A percentile compares a stretch with the other conserved stretches of the same genome.
These are phyloP conservation scores for Corinectria fuckeliana DNA, from an alignment of 2,329 filamentous ascomycete genomes.

Conservation along the genomic window DNA sequence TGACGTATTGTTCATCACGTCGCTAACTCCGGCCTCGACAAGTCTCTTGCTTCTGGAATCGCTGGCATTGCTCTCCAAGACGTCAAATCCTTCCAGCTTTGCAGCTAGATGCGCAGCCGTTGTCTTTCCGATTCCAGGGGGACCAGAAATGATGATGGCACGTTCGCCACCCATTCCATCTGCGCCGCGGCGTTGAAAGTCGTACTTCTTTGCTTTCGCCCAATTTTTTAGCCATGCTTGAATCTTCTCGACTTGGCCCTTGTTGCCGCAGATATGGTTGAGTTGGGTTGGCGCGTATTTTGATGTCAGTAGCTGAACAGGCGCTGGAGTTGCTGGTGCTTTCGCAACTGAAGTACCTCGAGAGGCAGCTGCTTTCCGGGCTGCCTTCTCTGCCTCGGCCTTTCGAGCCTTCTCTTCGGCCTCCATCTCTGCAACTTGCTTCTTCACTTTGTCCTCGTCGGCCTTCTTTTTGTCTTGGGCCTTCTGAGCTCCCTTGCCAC, in stretches of 20 bases:
- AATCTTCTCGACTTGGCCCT: conserved; percentile 85
- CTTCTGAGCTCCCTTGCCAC: conserved; percentile 86
- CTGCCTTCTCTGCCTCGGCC: conserved; percentile 58
- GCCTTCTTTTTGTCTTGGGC: conserved; percentile 83
- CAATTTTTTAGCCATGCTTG: conserved; percentile 87
- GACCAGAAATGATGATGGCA: conserved; percentile 93
- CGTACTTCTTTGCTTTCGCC: conserved; percentile 76
- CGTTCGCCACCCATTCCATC: conserved; percentile 85
- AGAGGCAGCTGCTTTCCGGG: conserved; percentile 48
- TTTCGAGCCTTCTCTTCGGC: conserved; percentile 72
- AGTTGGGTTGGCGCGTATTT: conserved; percentile 91
- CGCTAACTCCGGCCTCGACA: conserved; percentile 85
- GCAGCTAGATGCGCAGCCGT: conserved; percentile 95
- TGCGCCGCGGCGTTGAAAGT: conserved; percentile 82
- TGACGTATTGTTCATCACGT: conserved; percentile 92
- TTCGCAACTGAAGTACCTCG: conserved; percentile 32
- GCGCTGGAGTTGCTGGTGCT: conserved; percentile 54
- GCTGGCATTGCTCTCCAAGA: conserved; percentile 94
- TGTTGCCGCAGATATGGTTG: conserved; percentile 94
- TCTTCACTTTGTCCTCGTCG: conserved; percentile 81
- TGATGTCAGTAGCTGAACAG: conserved; percentile 83
- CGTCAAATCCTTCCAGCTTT: conserved; percentile 89
- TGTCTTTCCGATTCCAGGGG: conserved; percentile 96
- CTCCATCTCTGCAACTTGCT: conserved; percentile 86
- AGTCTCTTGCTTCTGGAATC: conserved; percentile 96